A percentile compares a stretch with the other conserved stretches of the same genome.
These are phyloP conservation scores for Vanilla planifolia DNA, from an alignment of 106 monocot genomes.

Conservation along the genomic window DNA sequence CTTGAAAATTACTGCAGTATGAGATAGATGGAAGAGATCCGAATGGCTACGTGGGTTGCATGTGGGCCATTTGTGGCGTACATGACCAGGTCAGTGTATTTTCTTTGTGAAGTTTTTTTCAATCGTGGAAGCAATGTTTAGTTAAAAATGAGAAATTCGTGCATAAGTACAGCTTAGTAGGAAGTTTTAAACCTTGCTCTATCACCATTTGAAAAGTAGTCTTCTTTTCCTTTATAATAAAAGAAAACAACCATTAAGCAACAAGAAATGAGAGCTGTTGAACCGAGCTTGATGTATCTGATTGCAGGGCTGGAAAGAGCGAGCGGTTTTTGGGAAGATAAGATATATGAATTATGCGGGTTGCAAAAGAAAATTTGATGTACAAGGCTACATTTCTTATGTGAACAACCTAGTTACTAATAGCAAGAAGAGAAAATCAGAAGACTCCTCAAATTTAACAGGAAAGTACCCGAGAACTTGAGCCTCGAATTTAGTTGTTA, in stretches of 20 bases:
- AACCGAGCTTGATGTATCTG: background rate
- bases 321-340: slow-evolving; percentile 94
- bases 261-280: background rate
- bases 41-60: slow-evolving; percentile 92
- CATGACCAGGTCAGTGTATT: slow-evolving; percentile 77
- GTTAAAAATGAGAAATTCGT: background rate
- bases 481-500: too few species aligned
- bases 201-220: background rate
- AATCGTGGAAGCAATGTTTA: background rate
- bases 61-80: slow-evolving; percentile 97
- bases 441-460: background rate
- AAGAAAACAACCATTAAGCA: background rate
- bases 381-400: slow-evolving; percentile 80
- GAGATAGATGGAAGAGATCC: slow-evolving; percentile 97
- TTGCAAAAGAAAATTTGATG: slow-evolving; percentile 97
- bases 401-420: slow-evolving; percentile 44
- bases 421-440: slow-evolving; percentile 63
- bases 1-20: slow-evolving; percentile 91
- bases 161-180: background rate
- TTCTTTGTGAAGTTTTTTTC: background rate
- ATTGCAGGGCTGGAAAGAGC: slow-evolving; percentile 90
- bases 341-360: slow-evolving; percentile 98
- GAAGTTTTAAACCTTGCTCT: too few species aligned
- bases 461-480: background rate
- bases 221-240: background rate